A percentile compares a stretch with the other conserved stretches of the same genome.
Evolutionary conservation across 176 grass and related monocot genomes (phyloP).

Genomic region (Eleusine indica): DNA sequence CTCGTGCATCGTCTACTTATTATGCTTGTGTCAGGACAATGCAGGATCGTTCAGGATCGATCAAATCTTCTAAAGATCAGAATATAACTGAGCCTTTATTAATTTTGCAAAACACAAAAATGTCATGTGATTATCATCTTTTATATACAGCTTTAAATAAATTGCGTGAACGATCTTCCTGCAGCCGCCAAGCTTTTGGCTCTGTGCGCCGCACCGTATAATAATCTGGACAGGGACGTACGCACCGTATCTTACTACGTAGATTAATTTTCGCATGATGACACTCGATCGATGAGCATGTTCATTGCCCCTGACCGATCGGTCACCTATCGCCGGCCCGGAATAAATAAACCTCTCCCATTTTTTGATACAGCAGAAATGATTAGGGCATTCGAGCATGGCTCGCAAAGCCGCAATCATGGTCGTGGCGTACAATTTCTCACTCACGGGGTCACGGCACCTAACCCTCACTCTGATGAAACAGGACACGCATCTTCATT

Average conservation of each 20-base stretch:
- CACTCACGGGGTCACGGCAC: not conserved
- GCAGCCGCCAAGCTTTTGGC: not conserved
- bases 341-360: not conserved
- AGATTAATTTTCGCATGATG: constrained; percentile 25
- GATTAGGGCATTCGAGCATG: constrained; percentile 28
- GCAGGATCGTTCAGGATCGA: too few species aligned
- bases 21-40: too few species aligned
- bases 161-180: too few species aligned
- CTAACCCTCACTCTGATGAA: not conserved
- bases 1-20: too few species aligned
- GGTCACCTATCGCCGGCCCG: not conserved
- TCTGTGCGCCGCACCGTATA: not conserved
- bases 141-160: too few species aligned
- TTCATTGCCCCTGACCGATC: not conserved
- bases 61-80: not conserved
- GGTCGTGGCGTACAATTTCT: not conserved
- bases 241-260: not conserved
- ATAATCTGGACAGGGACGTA: not conserved
- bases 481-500: not conserved
- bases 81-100: not conserved
- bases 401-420: constrained; percentile 51
- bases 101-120: not conserved
- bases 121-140: not conserved
- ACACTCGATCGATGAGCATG: not conserved
- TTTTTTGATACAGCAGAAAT: not conserved